phyloP scores from a whole-genome alignment of 805 yeast genomes.

The Starmerella apis region DNA sequence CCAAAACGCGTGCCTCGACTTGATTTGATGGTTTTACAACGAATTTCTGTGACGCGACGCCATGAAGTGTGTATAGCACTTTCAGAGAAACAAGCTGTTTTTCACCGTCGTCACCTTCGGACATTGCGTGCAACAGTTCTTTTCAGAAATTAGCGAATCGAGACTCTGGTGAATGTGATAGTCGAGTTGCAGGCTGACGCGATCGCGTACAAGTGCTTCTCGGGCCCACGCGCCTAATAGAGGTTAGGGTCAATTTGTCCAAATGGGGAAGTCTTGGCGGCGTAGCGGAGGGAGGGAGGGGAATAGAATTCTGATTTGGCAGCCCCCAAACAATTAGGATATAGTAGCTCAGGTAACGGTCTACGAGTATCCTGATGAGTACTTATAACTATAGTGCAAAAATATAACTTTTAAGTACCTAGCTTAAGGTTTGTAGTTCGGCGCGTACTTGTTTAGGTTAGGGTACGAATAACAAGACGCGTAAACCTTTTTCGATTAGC shows the following conservation, averaged over 20 bases:
- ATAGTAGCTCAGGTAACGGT: no score
- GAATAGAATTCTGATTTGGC: no score
- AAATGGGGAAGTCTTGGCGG: not conserved
- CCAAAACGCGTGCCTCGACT: conserved; percentile 23
- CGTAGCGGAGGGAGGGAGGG: no score
- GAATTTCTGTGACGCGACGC: conserved; percentile 29
- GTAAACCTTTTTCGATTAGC: no score
- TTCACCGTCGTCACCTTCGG: not conserved
- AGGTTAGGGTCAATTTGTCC: conserved; percentile 1
- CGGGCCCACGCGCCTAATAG: not conserved
- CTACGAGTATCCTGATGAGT: no score
- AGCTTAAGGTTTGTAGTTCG: no score
- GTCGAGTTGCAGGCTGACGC: not conserved
- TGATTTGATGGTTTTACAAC: conserved; percentile 29
- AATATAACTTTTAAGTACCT: no score
- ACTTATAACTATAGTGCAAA: no score
- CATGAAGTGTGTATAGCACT: conserved; percentile 33
- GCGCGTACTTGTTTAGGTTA: no score
- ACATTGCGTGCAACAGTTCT: not conserved
- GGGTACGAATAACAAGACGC: no score
- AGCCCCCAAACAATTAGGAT: no score
- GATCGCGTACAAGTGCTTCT: not conserved
- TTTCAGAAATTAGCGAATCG: not conserved
- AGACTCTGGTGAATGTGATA: not conserved
- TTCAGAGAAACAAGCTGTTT: conserved; percentile 26